Conservation (phyloP, 2,329 filamentous ascomycete genomes). For the Teratosphaeria viscida region DNA sequence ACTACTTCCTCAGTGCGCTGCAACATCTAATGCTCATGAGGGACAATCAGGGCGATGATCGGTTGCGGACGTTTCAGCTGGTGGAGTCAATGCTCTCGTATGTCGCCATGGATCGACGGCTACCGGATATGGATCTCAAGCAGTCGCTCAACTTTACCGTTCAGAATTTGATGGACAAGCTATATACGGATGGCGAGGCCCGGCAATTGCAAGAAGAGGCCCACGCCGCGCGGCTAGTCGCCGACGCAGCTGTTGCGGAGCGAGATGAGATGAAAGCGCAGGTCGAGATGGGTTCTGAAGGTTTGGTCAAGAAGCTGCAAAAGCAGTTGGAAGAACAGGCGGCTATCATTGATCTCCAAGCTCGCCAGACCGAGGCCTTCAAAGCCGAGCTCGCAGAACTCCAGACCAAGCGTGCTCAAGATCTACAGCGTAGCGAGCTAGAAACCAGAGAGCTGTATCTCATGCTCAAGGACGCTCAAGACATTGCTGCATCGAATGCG, state of each 20-base stretch:
- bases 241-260: slow-evolving; percentile 91
- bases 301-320: slow-evolving; percentile 83
- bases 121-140: slow-evolving; percentile 96
- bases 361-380: slow-evolving; percentile 72
- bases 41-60: slow-evolving; percentile 84
- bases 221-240: slow-evolving; percentile 79
- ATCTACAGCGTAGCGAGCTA: slow-evolving; percentile 86
- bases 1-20: slow-evolving; percentile 91
- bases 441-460: slow-evolving; percentile 95
- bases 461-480: slow-evolving; percentile 95
- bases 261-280: slow-evolving; percentile 87
- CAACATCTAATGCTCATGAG: slow-evolving; percentile 90
- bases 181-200: slow-evolving; percentile 93
- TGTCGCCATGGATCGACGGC: slow-evolving; percentile 90
- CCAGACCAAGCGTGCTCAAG: slow-evolving; percentile 75
- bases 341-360: slow-evolving; percentile 80
- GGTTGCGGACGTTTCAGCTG: slow-evolving; percentile 89
- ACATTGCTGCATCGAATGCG: slow-evolving; percentile 86
- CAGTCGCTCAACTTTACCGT: slow-evolving; percentile 97
- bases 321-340: slow-evolving; percentile 89
- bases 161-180: slow-evolving; percentile 84
- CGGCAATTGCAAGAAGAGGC: slow-evolving; percentile 86
- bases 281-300: slow-evolving; percentile 84
- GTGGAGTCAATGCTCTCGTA: slow-evolving; percentile 99
- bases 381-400: slow-evolving; percentile 84